phyloP scores from a whole-genome alignment of 2,329 filamentous ascomycete species.

The Fusarium mangiferae region DNA sequence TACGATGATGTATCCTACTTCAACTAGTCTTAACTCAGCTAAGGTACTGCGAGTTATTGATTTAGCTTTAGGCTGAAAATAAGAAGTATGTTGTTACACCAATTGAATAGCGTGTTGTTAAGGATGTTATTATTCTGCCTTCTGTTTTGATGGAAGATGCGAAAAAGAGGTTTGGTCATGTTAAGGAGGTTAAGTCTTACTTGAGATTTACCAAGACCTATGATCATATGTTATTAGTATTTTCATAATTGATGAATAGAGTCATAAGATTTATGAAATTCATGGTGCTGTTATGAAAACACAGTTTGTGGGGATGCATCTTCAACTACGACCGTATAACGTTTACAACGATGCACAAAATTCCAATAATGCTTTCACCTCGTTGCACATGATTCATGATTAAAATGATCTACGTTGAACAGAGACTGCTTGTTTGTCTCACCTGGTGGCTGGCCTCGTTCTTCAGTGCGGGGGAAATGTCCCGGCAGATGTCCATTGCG shows the following conservation, averaged over 20 bases:
- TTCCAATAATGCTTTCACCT: neutral
- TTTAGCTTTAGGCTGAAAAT: constrained; percentile 82
- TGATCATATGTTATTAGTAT: accelerated
- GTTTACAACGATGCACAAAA: accelerated
- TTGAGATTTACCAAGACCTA: constrained; percentile 69
- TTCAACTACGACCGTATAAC: accelerated
- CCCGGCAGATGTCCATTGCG: neutral
- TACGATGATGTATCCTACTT: constrained; percentile 91
- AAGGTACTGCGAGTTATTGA: constrained; percentile 82
- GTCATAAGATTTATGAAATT: neutral
- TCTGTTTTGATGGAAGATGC: constrained; percentile 84
- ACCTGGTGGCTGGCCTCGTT: neutral
- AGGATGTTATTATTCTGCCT: constrained; percentile 91
- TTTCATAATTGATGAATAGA: neutral
- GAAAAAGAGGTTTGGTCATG: constrained; percentile 84
- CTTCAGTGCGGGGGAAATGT: neutral
- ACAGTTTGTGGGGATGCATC: accelerated
- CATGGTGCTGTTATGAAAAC: accelerated
- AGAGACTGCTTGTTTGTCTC: neutral
- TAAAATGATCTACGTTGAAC: no score
- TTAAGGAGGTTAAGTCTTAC: constrained; percentile 74
- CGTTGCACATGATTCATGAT: neutral
- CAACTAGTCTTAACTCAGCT: constrained; percentile 81
- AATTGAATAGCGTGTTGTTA: constrained; percentile 87
- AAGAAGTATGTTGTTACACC: constrained; percentile 87